Evolutionary conservation across 2,329 filamentous ascomycete genomes (phyloP), one percentile per base, ranked within the genome.

Genomic region (Fusarium continuum): DNA sequence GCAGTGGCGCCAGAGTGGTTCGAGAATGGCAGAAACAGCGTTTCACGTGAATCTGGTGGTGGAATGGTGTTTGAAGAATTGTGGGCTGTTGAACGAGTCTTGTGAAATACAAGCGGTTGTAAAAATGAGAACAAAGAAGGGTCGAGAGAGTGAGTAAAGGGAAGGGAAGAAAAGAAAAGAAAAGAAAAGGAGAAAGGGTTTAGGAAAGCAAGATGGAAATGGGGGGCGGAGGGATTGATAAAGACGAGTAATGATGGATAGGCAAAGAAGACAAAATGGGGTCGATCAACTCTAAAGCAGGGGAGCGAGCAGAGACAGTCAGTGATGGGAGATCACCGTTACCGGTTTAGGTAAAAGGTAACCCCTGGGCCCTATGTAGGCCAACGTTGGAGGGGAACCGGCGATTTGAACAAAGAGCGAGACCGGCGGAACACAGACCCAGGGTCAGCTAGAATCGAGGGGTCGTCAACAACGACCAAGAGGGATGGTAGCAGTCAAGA

Each of bases 201-300:
- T 60, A 58, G 38, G 39, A 39, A 50, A 48, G 38, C 40, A 28
- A 51, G 45, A 36, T 53, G 50, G 34, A 28, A 45, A 49, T 26
- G 53, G 55, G 62, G 56, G 50, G 34, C 32, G 43, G 53, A 68
- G 57, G 67, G 59, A 57, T 67, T 64, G 67, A 72, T 65, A 67
- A 67, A 66, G 59, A 61, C 40, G 26, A 62, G 55, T 26, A 41
- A 51, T 64, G 62, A 60, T 53, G 32, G 48, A 62, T 49, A 57
- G 51, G 60, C 38, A 52, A 52, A 52, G 53, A 54, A 36, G 49
- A 62, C 40, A 50, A 67, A 60, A 65, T 55, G 63, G 65, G 50
- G 65, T 61, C 55, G 59, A 68, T 68, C 70, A 72, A 69, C 67
- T 72, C 59, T 69, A 70, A 72, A 69, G 70, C 46, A 52, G 57